Percentiles rank a stretch among this genome's conserved stretches.
These are phyloP conservation scores for Eimeria tenella DNA, from an alignment of 169 alveolate species.

Conservation along the genomic window DNA sequence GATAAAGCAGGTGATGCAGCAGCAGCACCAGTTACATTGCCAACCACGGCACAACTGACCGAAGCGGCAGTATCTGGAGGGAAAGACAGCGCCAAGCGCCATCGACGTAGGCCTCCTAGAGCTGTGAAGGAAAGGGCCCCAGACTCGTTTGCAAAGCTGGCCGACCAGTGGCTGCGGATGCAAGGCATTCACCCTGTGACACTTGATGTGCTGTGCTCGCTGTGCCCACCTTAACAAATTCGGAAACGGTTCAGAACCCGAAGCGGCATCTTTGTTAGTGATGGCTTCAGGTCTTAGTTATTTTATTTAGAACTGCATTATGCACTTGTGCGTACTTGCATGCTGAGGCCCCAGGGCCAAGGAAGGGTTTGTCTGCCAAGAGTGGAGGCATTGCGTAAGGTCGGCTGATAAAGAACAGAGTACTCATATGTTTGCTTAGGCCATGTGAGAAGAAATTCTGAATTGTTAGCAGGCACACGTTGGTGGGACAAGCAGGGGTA, in stretches of 20 bases:
- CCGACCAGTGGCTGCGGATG: conserved; percentile 58
- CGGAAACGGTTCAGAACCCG: no score
- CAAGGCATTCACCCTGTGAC: conserved; percentile 42
- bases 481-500: no score
- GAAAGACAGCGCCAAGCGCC: neutral
- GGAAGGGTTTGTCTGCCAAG: no score
- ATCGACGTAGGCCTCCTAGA: neutral
- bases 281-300: no score
- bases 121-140: neutral
- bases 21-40: neutral
- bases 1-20: neutral
- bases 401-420: no score
- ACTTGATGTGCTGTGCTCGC: neutral
- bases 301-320: neutral
- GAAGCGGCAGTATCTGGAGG: conserved; percentile 24
- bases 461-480: no score
- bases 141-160: conserved; percentile 18
- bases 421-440: no score
- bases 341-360: neutral
- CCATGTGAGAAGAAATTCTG: no score
- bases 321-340: neutral
- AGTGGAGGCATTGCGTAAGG: no score
- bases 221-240: conserved; percentile 10
- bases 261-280: no score
- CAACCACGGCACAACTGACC: neutral